Percentiles rank a stretch among this genome's conserved stretches.
These are phyloP conservation scores for Leonotis leonurus DNA, from an alignment of 257 asterid genomes.

Conservation along the genomic window DNA sequence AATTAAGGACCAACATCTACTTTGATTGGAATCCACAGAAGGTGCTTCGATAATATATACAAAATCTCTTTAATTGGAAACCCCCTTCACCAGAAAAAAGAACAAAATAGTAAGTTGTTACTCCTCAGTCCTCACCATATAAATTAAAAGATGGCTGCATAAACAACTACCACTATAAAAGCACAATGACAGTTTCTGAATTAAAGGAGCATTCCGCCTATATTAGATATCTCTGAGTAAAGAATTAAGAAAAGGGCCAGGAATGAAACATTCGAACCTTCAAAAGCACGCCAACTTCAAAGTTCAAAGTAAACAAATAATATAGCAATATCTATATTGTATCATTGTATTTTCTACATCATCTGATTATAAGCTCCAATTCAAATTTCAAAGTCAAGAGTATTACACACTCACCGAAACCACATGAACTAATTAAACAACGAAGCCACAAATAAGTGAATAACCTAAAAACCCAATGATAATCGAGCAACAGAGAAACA, in stretches of 20 bases:
- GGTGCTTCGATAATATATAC: constrained; percentile 1
- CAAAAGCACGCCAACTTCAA: constrained; percentile 9
- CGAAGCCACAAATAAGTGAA: neutral
- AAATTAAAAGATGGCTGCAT: constrained; percentile 1
- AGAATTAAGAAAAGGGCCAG: constrained; percentile 19
- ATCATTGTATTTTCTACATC: neutral
- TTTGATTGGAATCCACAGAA: constrained; percentile 20
- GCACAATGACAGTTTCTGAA: neutral
- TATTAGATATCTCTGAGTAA: neutral
- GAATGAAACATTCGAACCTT: constrained; percentile 24
- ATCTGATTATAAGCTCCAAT: neutral
- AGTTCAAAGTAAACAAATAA: constrained; percentile 7
- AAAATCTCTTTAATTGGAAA: constrained; percentile 17
- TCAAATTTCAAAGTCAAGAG: constrained; percentile 10
- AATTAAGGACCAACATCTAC: constrained; percentile 26
- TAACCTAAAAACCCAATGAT: neutral
- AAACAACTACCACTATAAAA: constrained; percentile 14
- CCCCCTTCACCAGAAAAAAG: neutral
- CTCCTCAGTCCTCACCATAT: constrained; percentile 5
- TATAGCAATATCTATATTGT: neutral
- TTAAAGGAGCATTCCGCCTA: neutral
- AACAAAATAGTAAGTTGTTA: neutral
- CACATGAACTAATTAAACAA: constrained; percentile 4
- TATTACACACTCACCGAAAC: neutral
- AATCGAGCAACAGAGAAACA: neutral